Conservation (phyloP, 106 monocot species). For the Iris macrosiphon region DNA sequence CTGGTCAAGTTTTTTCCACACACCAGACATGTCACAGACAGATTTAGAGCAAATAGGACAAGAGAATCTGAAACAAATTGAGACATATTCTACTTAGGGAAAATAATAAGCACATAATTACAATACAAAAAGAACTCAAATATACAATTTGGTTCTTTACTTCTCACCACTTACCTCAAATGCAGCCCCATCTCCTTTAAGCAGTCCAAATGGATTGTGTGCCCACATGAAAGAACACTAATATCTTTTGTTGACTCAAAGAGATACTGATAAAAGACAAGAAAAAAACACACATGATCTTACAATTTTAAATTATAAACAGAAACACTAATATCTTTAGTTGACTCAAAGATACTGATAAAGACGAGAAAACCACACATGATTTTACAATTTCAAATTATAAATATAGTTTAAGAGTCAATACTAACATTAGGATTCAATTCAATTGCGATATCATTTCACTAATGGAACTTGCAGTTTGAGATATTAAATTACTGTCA, state of each 20-base stretch:
- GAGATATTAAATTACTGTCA: too few relatives aligned
- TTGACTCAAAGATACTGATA: too few relatives aligned
- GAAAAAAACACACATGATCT: neutral
- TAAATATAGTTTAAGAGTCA: too few relatives aligned
- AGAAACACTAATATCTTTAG: too few relatives aligned
- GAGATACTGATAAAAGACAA: conserved; percentile 28
- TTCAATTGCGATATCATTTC: too few relatives aligned
- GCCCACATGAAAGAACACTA: conserved; percentile 51
- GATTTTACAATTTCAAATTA: too few relatives aligned
- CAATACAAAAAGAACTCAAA: neutral
- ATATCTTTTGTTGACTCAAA: conserved; percentile 60
- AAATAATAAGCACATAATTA: neutral
- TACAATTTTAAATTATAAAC: neutral
- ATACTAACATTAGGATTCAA: too few relatives aligned
- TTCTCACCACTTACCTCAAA: conserved; percentile 40
- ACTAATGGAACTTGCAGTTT: too few relatives aligned
- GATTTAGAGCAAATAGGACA: conserved; percentile 86
- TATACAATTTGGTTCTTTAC: neutral
- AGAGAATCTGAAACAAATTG: conserved; percentile 45
- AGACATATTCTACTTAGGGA: neutral
- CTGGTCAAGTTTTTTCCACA: conserved; percentile 72
- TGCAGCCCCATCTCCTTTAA: conserved; percentile 67
- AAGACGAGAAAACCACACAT: too few relatives aligned
- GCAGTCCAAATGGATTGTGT: conserved; percentile 66
- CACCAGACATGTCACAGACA: conserved; percentile 74